phyloP scores from a whole-genome alignment of 192 early-diverging fungal genomes.

The Chytriomyces sp. region DNA sequence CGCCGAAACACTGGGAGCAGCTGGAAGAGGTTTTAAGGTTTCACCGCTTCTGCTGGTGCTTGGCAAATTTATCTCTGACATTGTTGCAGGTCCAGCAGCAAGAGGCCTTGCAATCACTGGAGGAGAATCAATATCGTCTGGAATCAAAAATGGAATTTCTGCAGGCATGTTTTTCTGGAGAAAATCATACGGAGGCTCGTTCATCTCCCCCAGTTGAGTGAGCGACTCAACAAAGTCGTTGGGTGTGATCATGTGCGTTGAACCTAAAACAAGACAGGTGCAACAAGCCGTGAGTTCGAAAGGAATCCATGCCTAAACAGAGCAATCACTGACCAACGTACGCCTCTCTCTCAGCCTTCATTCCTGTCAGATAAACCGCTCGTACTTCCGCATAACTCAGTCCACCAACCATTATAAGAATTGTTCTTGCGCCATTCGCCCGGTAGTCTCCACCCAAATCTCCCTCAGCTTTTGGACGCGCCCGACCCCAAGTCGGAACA shows the following conservation, averaged over 20 bases:
- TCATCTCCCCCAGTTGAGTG: not conserved
- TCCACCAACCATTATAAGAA: conserved; percentile 31
- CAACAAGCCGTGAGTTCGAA: not conserved
- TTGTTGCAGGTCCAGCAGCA: no score
- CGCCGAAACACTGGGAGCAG: no score
- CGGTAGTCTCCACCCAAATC: conserved; percentile 31
- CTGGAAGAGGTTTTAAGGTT: no score
- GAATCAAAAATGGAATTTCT: not conserved
- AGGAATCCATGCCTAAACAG: not conserved
- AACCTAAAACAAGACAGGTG: not conserved
- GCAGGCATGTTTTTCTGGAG: not conserved
- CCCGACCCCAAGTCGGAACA: conserved; percentile 25
- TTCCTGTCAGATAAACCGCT: conserved; percentile 19
- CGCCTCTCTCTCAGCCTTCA: conserved; percentile 27
- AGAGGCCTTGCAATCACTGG: no score
- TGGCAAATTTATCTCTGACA: no score
- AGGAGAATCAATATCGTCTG: not conserved
- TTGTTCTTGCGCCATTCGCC: conserved; percentile 21
- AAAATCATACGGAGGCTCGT: conserved; percentile 1
- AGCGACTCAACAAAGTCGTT: conserved; percentile 12
- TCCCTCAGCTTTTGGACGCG: conserved; percentile 10
- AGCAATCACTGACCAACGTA: conserved; percentile 26
- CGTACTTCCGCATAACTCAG: conserved; percentile 28
- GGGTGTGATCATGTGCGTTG: conserved; percentile 11
- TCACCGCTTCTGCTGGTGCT: no score